These are phyloP conservation scores for Penstemon eatonii DNA, from an alignment of 257 asterid genomes.

Conservation along the genomic window DNA sequence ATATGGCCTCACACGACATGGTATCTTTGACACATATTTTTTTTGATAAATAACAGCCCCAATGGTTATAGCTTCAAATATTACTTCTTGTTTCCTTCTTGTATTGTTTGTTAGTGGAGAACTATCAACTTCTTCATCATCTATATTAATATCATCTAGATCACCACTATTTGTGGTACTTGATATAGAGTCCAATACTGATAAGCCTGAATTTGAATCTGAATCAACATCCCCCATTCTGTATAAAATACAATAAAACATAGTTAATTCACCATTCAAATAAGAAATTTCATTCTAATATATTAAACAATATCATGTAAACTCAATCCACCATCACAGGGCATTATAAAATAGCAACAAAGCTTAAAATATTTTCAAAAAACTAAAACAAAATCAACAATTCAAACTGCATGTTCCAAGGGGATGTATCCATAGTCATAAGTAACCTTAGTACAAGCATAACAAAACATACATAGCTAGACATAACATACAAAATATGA, in stretches of 20 bases:
- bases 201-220: background rate
- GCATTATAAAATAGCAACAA: background rate
- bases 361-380: background rate
- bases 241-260: too few species aligned
- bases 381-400: too few species aligned
- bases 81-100: too few species aligned
- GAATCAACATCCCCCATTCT: background rate
- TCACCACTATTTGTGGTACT: background rate
- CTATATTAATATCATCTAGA: background rate
- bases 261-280: too few species aligned
- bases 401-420: too few species aligned
- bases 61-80: background rate
- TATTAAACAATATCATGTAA: too few species aligned
- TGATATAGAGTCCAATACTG: background rate
- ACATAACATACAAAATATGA: too few species aligned
- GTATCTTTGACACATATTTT: background rate
- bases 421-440: too few species aligned
- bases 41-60: background rate
- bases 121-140: background rate
- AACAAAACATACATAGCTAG: too few species aligned
- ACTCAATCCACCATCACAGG: too few species aligned
- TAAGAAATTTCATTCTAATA: too few species aligned
- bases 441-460: too few species aligned
- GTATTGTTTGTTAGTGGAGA: background rate
- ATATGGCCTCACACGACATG: background rate